Evolutionary conservation across 306 rosid genomes (phyloP), one percentile per base, ranked within the genome.

Genomic region (Erythrophleum fordii): DNA sequence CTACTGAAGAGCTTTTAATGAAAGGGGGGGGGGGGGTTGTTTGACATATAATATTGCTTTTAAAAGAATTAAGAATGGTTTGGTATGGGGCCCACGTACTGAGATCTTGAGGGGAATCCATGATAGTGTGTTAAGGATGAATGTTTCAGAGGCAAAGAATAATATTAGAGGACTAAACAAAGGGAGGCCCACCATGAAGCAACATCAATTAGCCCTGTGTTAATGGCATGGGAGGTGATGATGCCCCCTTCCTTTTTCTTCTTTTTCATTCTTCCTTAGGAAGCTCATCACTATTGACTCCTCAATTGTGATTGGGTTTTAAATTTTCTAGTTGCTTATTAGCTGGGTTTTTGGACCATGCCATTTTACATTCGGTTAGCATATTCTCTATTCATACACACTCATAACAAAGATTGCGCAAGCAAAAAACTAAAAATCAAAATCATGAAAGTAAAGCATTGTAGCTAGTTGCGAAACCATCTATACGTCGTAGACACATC

Each of bases 221-320:
- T 73, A 89, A 73, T 82, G 92, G 88, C 90, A 86, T 88, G 92
- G 88, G 89, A 82, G 80, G 87, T 88, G 85, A 91, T 93, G 91
- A 91, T 92, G 82, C 65, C 69, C 75, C 71, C 80, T 80, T 75
- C 68, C 80, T 80, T 52, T n/a, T 4, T 7, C 7, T 48, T 20
- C 55, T 14, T n/a, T n/a, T 52, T 69, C 62, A n/a, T 85, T 53
- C 86, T 86, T 79, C 53, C 72, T 85, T 65, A 29, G 69, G 77
- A 84, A 72, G 62, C 80, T 52, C 12, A 18, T 46, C 64, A 62
- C 74, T 62, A 45, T 67, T 81, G 14, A 66, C 81, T 56, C 42
- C 77, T 81, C 17, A 65, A 77, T 5, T 48, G 4, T 48, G 20
- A 48, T 16, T 16, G n/a, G 2, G 6, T 16, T 48, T 3, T 20